Evolutionary conservation across 1,284 basidiomycete genomes (phyloP).

Genomic region (Tremellales sp.): DNA sequence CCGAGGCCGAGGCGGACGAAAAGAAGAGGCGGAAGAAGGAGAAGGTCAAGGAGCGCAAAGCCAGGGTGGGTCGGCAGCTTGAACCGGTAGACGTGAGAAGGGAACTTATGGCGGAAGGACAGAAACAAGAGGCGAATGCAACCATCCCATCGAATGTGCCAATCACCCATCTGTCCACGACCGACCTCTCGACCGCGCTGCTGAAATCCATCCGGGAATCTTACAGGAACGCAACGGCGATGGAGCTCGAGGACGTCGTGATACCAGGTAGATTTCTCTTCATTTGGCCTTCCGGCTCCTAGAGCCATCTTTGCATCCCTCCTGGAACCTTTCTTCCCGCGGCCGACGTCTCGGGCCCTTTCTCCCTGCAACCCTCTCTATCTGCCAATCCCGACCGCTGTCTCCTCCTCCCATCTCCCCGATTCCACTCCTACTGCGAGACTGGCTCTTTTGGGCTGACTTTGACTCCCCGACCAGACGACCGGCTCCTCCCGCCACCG

Average conservation of each 20-base stretch:
- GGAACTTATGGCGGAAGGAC: not conserved
- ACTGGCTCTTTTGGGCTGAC: not conserved
- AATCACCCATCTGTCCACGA: conserved; percentile 20
- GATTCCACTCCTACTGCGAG: not conserved
- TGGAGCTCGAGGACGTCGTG: conserved; percentile 44
- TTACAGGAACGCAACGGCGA: conserved; percentile 34
- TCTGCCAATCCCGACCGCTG: too few species aligned
- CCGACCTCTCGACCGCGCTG: conserved; percentile 26
- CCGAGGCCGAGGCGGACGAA: conserved; percentile 20
- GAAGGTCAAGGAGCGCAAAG: conserved; percentile 27
- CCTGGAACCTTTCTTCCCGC: not conserved
- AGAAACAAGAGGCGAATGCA: not conserved
- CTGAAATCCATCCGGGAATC: conserved; percentile 34
- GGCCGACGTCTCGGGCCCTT: too few species aligned
- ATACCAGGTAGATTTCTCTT: conserved; percentile 26
- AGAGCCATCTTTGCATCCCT: not conserved
- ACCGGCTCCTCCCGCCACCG: not conserved
- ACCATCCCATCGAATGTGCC: conserved; percentile 7
- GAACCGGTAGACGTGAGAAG: not conserved
- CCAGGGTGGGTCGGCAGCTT: conserved; percentile 1
- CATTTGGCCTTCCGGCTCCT: not conserved
- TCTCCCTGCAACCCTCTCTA: too few species aligned
- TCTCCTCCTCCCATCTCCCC: too few species aligned
- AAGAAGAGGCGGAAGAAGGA: conserved; percentile 34
- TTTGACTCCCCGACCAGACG: not conserved